phyloP scores from a whole-genome alignment of 2,329 filamentous ascomycete genomes.

The Fusarium sp. region DNA sequence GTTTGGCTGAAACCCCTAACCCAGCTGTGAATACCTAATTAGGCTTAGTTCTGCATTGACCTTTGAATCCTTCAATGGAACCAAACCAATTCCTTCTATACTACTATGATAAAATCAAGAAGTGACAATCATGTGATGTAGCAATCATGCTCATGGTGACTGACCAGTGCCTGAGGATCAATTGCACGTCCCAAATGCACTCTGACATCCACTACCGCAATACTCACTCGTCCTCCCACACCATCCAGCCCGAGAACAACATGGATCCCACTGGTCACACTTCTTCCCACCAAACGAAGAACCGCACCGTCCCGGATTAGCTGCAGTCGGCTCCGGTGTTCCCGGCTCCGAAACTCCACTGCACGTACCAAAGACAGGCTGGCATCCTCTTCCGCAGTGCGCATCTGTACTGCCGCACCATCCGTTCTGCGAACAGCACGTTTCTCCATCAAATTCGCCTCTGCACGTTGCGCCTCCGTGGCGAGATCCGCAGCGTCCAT shows the following conservation, averaged over 20 bases:
- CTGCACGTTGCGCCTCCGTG: slow-evolving; percentile 38
- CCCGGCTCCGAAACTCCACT: slow-evolving; percentile 29
- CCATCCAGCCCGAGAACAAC: slow-evolving; percentile 48
- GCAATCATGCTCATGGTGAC: too few relatives aligned
- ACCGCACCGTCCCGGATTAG: slow-evolving; percentile 47
- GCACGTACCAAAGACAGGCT: slow-evolving; percentile 49
- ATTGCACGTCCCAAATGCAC: slow-evolving; percentile 46
- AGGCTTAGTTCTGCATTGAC: not conserved
- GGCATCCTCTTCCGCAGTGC: slow-evolving; percentile 56
- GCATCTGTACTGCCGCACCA: slow-evolving; percentile 54
- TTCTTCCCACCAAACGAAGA: slow-evolving; percentile 36
- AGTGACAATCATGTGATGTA: too few relatives aligned
- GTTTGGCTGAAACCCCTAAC: not conserved
- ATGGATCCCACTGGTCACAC: slow-evolving; percentile 44
- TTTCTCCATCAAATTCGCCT: slow-evolving; percentile 28
- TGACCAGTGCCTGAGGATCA: not conserved
- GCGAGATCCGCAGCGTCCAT: slow-evolving; percentile 42
- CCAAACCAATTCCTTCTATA: not conserved
- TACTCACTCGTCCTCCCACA: slow-evolving; percentile 55
- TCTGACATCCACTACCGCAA: slow-evolving; percentile 54
- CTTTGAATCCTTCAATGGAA: slow-evolving; percentile 1
- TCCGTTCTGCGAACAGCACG: slow-evolving; percentile 40
- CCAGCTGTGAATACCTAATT: not conserved
- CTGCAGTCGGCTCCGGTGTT: slow-evolving; percentile 13
- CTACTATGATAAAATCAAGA: not conserved